These are phyloP conservation scores for Penicillium vulpinum DNA, from an alignment of 2,329 filamentous ascomycete species.

Conservation along the genomic window DNA sequence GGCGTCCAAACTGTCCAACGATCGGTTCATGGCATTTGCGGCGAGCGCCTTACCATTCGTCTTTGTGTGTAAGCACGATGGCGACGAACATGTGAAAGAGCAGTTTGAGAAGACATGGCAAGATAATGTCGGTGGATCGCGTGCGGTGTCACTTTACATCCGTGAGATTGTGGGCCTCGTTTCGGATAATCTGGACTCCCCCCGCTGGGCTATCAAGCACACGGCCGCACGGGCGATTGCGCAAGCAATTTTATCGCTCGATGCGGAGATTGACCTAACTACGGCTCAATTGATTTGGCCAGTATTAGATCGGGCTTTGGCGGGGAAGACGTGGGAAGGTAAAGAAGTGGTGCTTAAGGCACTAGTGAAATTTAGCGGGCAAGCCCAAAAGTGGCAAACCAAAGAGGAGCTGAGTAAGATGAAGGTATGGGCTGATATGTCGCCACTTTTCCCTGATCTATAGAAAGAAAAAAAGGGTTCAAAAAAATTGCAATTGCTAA, in stretches of 20 bases:
- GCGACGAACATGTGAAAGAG: conserved; percentile 73
- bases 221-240: conserved; percentile 79
- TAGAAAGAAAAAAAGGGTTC: neutral
- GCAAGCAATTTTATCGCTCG: conserved; percentile 67
- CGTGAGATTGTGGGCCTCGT: conserved; percentile 75
- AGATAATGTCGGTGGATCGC: conserved; percentile 82
- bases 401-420: conserved; percentile 62
- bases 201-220: conserved; percentile 89
- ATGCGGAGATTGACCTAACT: conserved; percentile 55
- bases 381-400: conserved; percentile 60
- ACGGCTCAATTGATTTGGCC: conserved; percentile 74
- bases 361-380: conserved; percentile 74
- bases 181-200: conserved; percentile 68
- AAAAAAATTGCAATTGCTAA: conserved; percentile 9
- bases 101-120: conserved; percentile 85
- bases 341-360: conserved; percentile 83
- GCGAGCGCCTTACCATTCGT: conserved; percentile 77
- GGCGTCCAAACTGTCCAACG: conserved; percentile 81
- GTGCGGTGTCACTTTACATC: conserved; percentile 80
- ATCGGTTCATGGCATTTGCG: conserved; percentile 79
- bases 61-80: conserved; percentile 84
- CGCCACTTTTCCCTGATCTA: conserved; percentile 1
- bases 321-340: conserved; percentile 87
- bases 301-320: conserved; percentile 74
- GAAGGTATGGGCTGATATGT: conserved; percentile 53